A percentile compares a stretch with the other conserved stretches of the same genome.
These are phyloP conservation scores for Prototheca wickerhamii DNA, from an alignment of 163 green algal genomes.

Conservation along the genomic window DNA sequence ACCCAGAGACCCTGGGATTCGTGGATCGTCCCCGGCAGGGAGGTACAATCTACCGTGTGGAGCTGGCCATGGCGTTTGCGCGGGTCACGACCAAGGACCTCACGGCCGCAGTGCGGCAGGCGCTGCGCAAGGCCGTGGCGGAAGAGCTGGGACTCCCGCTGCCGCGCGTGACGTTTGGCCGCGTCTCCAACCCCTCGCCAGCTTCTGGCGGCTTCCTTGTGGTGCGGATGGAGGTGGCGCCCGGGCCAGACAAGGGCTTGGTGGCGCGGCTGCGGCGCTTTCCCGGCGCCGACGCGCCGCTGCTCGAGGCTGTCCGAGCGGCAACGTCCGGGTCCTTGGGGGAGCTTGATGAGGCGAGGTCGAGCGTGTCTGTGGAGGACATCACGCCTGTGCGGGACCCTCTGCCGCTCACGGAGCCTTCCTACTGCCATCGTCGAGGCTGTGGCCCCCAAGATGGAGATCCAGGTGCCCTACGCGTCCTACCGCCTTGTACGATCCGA, in stretches of 20 bases:
- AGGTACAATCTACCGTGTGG: constrained; percentile 1
- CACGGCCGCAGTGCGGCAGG: neutral
- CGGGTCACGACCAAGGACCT: constrained; percentile 5
- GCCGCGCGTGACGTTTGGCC: constrained; percentile 3
- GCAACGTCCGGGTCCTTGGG: too few relatives aligned
- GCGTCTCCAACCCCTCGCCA: neutral
- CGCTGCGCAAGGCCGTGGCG: constrained; percentile 12
- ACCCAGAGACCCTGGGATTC: neutral
- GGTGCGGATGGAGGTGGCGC: too few relatives aligned
- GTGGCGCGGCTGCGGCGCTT: too few relatives aligned
- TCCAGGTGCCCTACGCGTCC: constrained; percentile 51
- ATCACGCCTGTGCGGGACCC: too few relatives aligned
- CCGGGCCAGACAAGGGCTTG: neutral
- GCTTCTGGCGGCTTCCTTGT: neutral
- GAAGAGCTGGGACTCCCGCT: neutral
- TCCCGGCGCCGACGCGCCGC: too few relatives aligned
- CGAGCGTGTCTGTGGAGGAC: too few relatives aligned
- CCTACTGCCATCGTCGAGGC: neutral
- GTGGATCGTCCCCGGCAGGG: neutral
- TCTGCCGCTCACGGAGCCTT: neutral
- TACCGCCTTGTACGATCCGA: constrained; percentile 47
- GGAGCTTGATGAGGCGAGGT: too few relatives aligned
- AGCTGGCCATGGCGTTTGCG: constrained; percentile 15
- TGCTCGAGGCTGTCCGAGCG: too few relatives aligned
- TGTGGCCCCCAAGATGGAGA: constrained; percentile 33